phyloP scores from a whole-genome alignment of 345 rosid genomes.

The Geranium brycei region DNA sequence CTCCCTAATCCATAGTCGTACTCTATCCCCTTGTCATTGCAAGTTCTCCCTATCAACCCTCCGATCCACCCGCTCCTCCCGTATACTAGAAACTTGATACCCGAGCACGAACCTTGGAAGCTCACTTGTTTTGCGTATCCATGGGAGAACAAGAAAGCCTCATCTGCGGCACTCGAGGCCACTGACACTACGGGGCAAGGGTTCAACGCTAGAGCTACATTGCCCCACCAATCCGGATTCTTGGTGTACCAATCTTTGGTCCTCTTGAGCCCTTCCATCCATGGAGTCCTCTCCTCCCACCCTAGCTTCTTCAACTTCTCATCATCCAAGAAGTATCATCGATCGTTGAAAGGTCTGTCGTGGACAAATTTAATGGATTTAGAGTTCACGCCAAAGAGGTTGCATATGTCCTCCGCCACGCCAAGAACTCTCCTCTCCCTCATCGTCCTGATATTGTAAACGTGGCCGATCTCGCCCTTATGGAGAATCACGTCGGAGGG shows the following conservation, averaged over 20 bases:
- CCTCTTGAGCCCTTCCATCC: conserved; percentile 44
- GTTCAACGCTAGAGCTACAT: conserved; percentile 40
- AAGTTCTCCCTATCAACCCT: conserved; percentile 52
- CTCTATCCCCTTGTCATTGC: conserved; percentile 59
- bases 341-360: conserved; percentile 33
- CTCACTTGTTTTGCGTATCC: too few relatives aligned
- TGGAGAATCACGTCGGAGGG: conserved; percentile 34
- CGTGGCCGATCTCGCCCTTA: conserved; percentile 37
- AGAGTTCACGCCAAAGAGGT: conserved; percentile 24
- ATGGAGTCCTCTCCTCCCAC: conserved; percentile 30
- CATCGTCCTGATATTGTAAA: conserved; percentile 36
- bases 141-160: too few relatives aligned
- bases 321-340: conserved; percentile 42
- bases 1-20: conserved; percentile 64
- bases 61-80: conserved; percentile 82
- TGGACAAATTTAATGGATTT: conserved; percentile 30
- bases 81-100: conserved; percentile 50
- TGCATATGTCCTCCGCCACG: conserved; percentile 35
- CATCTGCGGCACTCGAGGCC: too few relatives aligned
- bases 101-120: too few relatives aligned
- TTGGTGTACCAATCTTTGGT: conserved; percentile 41
- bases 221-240: conserved; percentile 53
- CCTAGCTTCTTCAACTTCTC: conserved; percentile 36
- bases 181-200: conserved; percentile 28
- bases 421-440: conserved; percentile 36